Percentiles rank a stretch among this genome's conserved stretches.
Evolutionary conservation across 108 stramenopile genomes (phyloP).

Genomic region (Mayamaea pseudoterrestris): DNA sequence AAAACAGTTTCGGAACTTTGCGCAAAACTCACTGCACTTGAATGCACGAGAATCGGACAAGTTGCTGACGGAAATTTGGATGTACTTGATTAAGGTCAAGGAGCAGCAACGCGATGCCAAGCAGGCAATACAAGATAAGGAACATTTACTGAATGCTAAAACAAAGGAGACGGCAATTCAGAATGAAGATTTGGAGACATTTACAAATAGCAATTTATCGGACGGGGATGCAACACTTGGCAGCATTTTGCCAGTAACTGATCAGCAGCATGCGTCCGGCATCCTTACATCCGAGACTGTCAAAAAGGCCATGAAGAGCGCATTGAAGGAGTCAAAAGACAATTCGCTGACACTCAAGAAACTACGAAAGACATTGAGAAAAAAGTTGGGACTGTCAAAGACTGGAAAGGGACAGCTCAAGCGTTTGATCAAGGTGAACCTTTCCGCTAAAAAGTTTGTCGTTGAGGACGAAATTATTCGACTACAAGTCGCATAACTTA

Average conservation of each 20-base stretch:
- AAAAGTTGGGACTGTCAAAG: conserved; percentile 12
- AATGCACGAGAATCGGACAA: conserved; percentile 14
- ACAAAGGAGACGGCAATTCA: conserved; percentile 20
- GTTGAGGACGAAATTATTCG: too few species aligned
- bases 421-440: too few species aligned
- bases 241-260: too few species aligned
- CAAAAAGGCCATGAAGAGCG: conserved; percentile 52
- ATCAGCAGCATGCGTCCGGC: too few species aligned
- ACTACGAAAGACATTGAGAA: conserved; percentile 34
- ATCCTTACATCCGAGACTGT: too few species aligned
- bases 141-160: conserved; percentile 15
- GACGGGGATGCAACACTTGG: too few species aligned
- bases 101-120: conserved; percentile 8
- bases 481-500: too few species aligned
- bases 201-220: too few species aligned
- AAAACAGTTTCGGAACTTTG: conserved; percentile 87
- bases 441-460: too few species aligned
- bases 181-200: too few species aligned
- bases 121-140: conserved; percentile 7
- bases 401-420: conserved; percentile 13
- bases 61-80: conserved; percentile 62
- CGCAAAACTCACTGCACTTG: conserved; percentile 64
- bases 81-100: conserved; percentile 27
- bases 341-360: conserved; percentile 46
- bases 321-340: conserved; percentile 58